Conservation (phyloP, 345 rosid species). For the Carallia brachiata region DNA sequence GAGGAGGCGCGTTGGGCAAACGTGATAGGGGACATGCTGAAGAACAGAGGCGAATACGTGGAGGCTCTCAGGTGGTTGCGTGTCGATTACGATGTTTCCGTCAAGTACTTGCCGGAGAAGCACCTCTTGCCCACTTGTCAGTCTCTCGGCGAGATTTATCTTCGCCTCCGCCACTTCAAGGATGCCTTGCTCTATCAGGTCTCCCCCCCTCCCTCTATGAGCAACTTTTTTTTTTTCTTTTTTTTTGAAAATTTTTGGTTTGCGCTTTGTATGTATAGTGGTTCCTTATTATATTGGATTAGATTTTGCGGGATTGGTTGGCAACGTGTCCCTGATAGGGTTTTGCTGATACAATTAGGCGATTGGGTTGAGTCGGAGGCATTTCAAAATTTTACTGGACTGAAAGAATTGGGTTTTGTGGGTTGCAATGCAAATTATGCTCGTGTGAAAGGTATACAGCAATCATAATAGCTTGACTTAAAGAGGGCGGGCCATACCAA, state of each 20-base stretch:
- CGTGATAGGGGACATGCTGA: conserved; percentile 66
- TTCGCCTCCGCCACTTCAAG: conserved; percentile 58
- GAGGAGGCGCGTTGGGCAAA: conserved; percentile 99
- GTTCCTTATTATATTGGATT: not conserved
- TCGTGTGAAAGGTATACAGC: no score
- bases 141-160: conserved; percentile 82
- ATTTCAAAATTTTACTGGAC: no score
- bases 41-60: conserved; percentile 86
- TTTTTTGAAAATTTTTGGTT: not conserved
- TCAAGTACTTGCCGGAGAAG: conserved; percentile 61
- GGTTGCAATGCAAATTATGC: no score
- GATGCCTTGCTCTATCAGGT: conserved; percentile 85
- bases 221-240: not conserved
- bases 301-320: not conserved
- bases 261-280: not conserved
- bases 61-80: conserved; percentile 86
- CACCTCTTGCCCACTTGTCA: conserved; percentile 84
- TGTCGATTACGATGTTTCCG: conserved; percentile 68
- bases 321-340: no score
- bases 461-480: no score
- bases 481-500: no score
- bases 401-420: no score
- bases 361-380: no score
- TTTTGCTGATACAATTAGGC: no score
- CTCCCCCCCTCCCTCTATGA: not conserved